Base-by-base conservation (phyloP, 169 alveolate genomes). In the Eimeria falciformis region DNA sequence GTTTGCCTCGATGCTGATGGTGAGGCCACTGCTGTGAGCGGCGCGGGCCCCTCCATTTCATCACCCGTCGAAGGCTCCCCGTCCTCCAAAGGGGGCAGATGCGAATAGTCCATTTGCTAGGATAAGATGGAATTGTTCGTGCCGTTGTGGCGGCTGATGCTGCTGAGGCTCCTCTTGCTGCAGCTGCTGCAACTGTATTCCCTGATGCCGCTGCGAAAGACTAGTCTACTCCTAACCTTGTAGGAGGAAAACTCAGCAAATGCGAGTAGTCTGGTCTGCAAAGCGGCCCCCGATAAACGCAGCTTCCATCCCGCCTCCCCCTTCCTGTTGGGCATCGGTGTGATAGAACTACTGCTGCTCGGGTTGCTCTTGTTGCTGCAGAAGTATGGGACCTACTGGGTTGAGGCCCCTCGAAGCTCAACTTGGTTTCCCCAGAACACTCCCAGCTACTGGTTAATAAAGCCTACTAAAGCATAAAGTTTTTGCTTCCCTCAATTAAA, bases 101-200 rank as follows among this genome's bases (percentile, higher is more conserved):
- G 53, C 47, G 9, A 46, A 40, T 68, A 50, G 50, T 25, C n/a
- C 46, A 37, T 14, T n/a, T 62, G 40, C 6, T 9, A 0, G 27
- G 33, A 5, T n/a, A 11, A 62, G 11, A 27, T 17, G 21, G 43
- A 23, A n/a, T 37, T 5, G 21, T 37, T 62, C 14, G 11, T 12
- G 27, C 21, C 27, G 3, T 6, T 21, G 27, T 9, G 29, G 17
- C 73, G 29, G 29, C 73, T 62, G 73, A 27, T 5, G 73, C 37
- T 62, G 73, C 18, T 7, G 29, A 25, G 73, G 73, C 73, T 14
- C 27, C 73, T 23, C 18, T 62, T 25, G 79, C 79, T 68, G 79
- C 46, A 27, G 79, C 79, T 68, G 79, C 2, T 25, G 79, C 79
- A 9, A 46, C 50, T 21, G 47, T 50, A 25, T 14, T 7, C 17